Evolutionary conservation across 202 grass and related monocot genomes (phyloP), one percentile per base, ranked within the genome.

Genomic region (Zizania palustris): DNA sequence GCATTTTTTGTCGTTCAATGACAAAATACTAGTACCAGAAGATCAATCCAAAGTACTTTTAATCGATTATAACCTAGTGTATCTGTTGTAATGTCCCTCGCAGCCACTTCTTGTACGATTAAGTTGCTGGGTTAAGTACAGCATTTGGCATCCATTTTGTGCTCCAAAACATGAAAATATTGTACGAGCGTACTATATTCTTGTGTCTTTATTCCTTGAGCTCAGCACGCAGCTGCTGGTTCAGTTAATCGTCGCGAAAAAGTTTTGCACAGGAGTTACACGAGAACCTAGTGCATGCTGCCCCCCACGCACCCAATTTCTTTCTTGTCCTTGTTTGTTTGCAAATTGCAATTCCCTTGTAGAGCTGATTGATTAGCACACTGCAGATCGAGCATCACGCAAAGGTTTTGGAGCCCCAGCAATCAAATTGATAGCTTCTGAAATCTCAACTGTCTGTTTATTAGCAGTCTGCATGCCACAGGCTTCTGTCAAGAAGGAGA

Each of bases 371-470:
- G 72, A 49, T 42, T 88, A 65, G 82, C 82, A 35, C 73, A 82
- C 41, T 77, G 76, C 71, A 74, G 75, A n/a, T n/a, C n/a, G n/a
- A 44, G 67, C 83, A 82, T 46, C 33, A 86, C 45, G 88, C 81
- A 12, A 82, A 87, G 33, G 87, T 82, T 76, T 88, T 82, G 80
- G 65, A 83, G 78, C 82, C 84, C 33, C 86, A 85, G 49, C 79
- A 82, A 57, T 75, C 83, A 45, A 85, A 54, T 44, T 65, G 49
- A 15, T 22, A 59, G 67, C 65, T 85, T 76, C 43, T 57, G 11
- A 72, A n/a, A n/a, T n/a, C n/a, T n/a, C n/a, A n/a, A 50, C 49
- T 36, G 73, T 61, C 76, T 44, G 38, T 35, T 0, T 41, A 46
- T 15, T 54, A 55, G 2, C n/a, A 54, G 3, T 19, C 62, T 16